These are phyloP conservation scores for Nectriaceae sp. DNA, from an alignment of 2,329 filamentous ascomycete genomes.

Conservation along the genomic window DNA sequence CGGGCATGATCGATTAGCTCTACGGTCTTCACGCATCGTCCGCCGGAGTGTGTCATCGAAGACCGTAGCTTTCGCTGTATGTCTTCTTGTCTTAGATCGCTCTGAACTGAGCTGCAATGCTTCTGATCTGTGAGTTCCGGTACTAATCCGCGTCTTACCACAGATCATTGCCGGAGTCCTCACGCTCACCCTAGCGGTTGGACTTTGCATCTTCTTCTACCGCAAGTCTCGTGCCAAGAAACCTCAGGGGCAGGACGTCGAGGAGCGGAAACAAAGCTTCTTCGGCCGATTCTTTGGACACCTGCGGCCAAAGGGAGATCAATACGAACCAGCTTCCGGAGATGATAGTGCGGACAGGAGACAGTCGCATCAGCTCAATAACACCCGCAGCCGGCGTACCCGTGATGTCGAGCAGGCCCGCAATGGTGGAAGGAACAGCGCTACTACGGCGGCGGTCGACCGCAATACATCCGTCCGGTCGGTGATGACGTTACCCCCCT, in stretches of 20 bases:
- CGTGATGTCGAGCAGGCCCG: conserved; percentile 13
- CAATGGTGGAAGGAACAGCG: conserved; percentile 8
- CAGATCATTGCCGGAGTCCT: conserved; percentile 23
- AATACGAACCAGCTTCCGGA: conserved; percentile 34
- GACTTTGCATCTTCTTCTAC: conserved; percentile 14
- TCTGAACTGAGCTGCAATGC: too few relatives aligned
- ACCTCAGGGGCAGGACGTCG: not conserved
- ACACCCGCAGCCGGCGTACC: conserved; percentile 16
- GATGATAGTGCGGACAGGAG: conserved; percentile 27
- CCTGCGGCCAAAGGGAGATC: conserved; percentile 9
- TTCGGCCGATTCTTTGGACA: conserved; percentile 19
- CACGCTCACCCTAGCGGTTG: conserved; percentile 9
- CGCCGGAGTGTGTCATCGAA: conserved; percentile 11
- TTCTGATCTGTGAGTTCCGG: not conserved
- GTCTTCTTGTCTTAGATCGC: conserved; percentile 12
- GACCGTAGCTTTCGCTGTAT: conserved; percentile 25
- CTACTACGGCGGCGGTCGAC: conserved; percentile 57
- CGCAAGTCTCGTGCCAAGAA: conserved; percentile 19
- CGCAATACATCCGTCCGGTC: conserved; percentile 85
- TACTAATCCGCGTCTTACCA: not conserved
- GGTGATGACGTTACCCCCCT: conserved; percentile 91
- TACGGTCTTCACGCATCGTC: conserved; percentile 7
- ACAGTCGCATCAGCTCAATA: conserved; percentile 29
- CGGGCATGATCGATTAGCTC: conserved; percentile 8
- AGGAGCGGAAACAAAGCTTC: conserved; percentile 21